Conservation (phyloP, 768 basidiomycete species). For the Trametes villosa region DNA sequence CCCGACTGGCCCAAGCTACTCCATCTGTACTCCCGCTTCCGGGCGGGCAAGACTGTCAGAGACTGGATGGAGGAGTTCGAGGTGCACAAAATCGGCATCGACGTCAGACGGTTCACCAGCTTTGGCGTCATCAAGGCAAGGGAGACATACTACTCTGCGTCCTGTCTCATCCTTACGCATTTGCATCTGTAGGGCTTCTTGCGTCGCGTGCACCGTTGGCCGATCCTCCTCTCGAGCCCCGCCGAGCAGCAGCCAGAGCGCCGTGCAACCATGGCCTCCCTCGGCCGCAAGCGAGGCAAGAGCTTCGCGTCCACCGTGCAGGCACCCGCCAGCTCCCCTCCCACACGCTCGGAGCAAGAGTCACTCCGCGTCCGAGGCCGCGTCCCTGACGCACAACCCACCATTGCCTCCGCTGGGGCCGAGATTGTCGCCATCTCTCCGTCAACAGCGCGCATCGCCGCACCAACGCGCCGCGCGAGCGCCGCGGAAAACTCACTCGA, state of each 20-base stretch:
- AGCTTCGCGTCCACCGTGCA: slow-evolving; percentile 17
- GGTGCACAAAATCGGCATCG: slow-evolving; percentile 76
- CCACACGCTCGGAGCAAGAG: slow-evolving; percentile 13
- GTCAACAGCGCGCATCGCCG: slow-evolving; percentile 17
- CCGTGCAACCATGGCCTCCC: slow-evolving; percentile 13
- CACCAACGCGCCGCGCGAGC: slow-evolving; percentile 52
- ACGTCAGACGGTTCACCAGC: slow-evolving; percentile 91
- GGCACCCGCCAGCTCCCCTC: background rate
- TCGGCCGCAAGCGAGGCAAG: slow-evolving; percentile 27
- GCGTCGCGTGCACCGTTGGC: slow-evolving; percentile 92
- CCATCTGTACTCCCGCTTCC: slow-evolving; percentile 83
- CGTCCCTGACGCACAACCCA: slow-evolving; percentile 27
- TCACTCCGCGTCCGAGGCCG: slow-evolving; percentile 18
- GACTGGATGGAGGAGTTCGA: slow-evolving; percentile 87
- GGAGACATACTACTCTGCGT: background rate
- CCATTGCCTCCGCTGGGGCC: slow-evolving; percentile 32
- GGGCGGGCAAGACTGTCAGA: slow-evolving; percentile 79
- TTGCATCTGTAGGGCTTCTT: slow-evolving; percentile 72
- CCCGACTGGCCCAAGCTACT: slow-evolving; percentile 90
- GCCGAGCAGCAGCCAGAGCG: slow-evolving; percentile 5
- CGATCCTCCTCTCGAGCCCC: slow-evolving; percentile 56
- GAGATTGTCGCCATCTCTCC: slow-evolving; percentile 31
- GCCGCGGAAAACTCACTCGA: slow-evolving; percentile 73
- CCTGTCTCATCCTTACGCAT: background rate
- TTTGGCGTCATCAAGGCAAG: slow-evolving; percentile 95